phyloP scores from a whole-genome alignment of 1,139 yeast genomes.

The Yamadazyma triangularis region DNA sequence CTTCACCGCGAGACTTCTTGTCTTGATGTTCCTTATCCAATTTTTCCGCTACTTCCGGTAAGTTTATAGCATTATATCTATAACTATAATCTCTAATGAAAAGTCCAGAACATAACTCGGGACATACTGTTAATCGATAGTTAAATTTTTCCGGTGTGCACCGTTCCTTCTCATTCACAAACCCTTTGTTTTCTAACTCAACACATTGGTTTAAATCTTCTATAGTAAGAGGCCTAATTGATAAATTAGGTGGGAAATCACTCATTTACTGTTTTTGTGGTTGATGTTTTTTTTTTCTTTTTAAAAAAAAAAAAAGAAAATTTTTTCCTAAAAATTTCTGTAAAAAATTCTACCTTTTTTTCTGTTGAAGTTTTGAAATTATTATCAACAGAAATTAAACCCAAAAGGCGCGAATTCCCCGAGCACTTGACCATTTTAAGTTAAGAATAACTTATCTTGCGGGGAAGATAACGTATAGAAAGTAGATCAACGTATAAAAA shows the following conservation, averaged over 20 bases:
- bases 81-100: constrained; percentile 65
- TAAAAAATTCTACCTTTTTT: no score
- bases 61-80: constrained; percentile 40
- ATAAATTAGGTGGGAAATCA: constrained; percentile 55
- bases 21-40: constrained; percentile 25
- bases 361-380: no score
- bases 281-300: no score
- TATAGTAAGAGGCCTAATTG: constrained; percentile 75
- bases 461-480: no score
- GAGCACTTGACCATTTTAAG: no score
- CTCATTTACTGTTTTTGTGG: no score
- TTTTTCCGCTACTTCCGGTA: constrained; percentile 39
- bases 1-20: constrained; percentile 21
- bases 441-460: no score
- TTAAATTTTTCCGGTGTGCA: constrained; percentile 58
- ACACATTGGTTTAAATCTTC: constrained; percentile 63
- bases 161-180: constrained; percentile 55
- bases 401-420: no score
- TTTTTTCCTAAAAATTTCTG: no score
- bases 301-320: no score
- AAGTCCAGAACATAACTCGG: constrained; percentile 86
- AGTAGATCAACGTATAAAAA: no score
- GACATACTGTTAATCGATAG: constrained; percentile 76
- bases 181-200: constrained; percentile 64
- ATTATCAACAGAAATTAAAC: no score